phyloP scores from a whole-genome alignment of 163 green algal genomes.

The Scenedesmus sp. region DNA sequence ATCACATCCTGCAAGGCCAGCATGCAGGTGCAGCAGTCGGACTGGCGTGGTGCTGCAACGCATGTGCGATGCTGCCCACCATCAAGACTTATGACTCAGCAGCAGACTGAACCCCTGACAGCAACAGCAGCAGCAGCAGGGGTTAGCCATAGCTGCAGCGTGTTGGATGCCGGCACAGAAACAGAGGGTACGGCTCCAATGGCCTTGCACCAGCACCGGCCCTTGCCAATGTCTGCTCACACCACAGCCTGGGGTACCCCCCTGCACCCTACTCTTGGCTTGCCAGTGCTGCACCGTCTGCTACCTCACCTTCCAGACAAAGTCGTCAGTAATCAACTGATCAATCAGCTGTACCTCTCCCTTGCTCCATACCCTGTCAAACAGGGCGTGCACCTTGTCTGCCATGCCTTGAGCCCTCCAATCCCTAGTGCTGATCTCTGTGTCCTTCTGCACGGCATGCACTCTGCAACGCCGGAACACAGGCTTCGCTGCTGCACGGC shows the following conservation, averaged over 20 bases:
- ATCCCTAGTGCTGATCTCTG: constrained; percentile 49
- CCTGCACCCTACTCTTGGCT: not conserved
- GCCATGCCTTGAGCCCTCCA: constrained; percentile 40
- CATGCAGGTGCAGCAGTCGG: not conserved
- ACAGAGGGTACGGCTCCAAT: no score
- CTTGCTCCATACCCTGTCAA: constrained; percentile 44
- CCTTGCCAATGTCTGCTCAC: no score
- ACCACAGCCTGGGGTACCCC: no score
- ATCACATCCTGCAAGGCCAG: constrained; percentile 42
- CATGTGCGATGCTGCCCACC: no score
- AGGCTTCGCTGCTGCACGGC: not conserved
- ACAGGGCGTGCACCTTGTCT: constrained; percentile 25
- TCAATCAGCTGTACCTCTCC: constrained; percentile 51
- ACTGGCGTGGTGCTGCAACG: no score
- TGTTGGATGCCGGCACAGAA: no score
- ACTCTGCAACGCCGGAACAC: not conserved
- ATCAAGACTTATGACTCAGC: no score
- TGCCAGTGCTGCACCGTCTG: no score
- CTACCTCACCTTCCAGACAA: constrained; percentile 39
- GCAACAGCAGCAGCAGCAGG: no score
- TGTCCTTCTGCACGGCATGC: constrained; percentile 16
- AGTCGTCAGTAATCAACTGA: constrained; percentile 42
- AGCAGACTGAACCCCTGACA: no score
- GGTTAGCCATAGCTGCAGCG: no score
- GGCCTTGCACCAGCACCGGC: no score